Conservation (phyloP, 495 filamentous ascomycete genomes). For the Aspergillus indologenus region DNA sequence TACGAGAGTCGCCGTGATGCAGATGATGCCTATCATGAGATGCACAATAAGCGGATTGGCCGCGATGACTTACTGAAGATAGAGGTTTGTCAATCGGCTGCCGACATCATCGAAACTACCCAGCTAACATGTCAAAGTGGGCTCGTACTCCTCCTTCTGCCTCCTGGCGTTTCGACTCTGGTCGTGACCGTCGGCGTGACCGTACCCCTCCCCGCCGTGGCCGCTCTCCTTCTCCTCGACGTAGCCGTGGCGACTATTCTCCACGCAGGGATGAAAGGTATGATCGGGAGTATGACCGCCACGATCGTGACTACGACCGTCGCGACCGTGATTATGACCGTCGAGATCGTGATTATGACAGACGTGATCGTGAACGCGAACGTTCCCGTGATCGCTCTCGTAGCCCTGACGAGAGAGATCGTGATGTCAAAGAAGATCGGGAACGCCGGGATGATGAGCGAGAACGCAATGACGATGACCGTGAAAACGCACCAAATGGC, state of each 20-base stretch:
- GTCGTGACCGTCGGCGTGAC: conserved; percentile 69
- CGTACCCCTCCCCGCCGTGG: conserved; percentile 79
- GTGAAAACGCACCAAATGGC: conserved; percentile 46
- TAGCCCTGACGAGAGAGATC: conserved; percentile 66
- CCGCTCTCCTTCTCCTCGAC: conserved; percentile 71
- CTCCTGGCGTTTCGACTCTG: conserved; percentile 96
- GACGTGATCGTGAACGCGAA: conserved; percentile 58
- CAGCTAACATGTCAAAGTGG: conserved; percentile 59
- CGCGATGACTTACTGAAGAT: conserved; percentile 97
- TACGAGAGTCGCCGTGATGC: conserved; percentile 99
- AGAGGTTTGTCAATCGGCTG: conserved; percentile 57
- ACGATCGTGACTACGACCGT: conserved; percentile 65
- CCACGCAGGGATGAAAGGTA: conserved; percentile 89
- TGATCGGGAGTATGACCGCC: conserved; percentile 66
- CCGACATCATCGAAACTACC: background rate
- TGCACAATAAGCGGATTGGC: conserved; percentile 99
- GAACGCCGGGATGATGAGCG: conserved; percentile 65
- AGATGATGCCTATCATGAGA: conserved; percentile 99
- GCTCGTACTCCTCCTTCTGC: conserved; percentile 96
- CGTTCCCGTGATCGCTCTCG: conserved; percentile 72
- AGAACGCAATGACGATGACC: conserved; percentile 52
- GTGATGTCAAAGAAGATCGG: conserved; percentile 64
- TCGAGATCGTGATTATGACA: conserved; percentile 64
- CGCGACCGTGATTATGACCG: conserved; percentile 73
- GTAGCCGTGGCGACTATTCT: conserved; percentile 77